These are phyloP conservation scores for Rubia yunnanensis DNA, from an alignment of 257 asterid genomes.

Conservation along the genomic window DNA sequence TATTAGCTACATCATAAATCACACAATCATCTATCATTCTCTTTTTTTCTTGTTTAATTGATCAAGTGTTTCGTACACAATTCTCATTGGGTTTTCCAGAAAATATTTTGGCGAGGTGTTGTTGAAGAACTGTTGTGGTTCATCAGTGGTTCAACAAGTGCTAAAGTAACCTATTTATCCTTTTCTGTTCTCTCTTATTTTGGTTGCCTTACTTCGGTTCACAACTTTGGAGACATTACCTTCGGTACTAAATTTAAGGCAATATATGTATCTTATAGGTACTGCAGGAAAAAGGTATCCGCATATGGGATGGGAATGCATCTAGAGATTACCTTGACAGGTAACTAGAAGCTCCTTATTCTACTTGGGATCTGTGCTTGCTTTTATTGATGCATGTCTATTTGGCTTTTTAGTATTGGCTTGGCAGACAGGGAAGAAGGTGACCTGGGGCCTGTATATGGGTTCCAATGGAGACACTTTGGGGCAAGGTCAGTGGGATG, in stretches of 20 bases:
- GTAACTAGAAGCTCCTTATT: constrained; percentile 10
- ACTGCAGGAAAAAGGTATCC: constrained; percentile 41
- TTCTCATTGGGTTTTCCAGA: constrained; percentile 27
- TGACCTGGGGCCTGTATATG: constrained; percentile 43
- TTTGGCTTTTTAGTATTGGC: constrained; percentile 29
- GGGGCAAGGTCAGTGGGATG: constrained; percentile 31
- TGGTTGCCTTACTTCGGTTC: neutral
- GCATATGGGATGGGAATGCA: constrained; percentile 50
- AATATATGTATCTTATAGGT: constrained; percentile 16
- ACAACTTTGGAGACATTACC: neutral
- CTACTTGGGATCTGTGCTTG: neutral
- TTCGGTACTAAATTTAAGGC: neutral
- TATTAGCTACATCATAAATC: neutral
- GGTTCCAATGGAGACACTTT: constrained; percentile 46
- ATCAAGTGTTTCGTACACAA: neutral
- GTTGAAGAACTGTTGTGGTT: constrained; percentile 99
- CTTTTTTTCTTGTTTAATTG: neutral
- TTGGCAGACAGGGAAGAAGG: constrained; percentile 41
- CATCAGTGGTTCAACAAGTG: constrained; percentile 95
- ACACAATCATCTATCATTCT: neutral
- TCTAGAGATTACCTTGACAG: constrained; percentile 44
- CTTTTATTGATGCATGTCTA: neutral
- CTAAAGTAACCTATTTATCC: constrained; percentile 43
- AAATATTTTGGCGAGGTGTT: constrained; percentile 94
- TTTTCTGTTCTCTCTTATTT: neutral